These are phyloP conservation scores for Gaertneriomyces semiglobifer DNA, from an alignment of 192 early-diverging fungal species.

Conservation along the genomic window DNA sequence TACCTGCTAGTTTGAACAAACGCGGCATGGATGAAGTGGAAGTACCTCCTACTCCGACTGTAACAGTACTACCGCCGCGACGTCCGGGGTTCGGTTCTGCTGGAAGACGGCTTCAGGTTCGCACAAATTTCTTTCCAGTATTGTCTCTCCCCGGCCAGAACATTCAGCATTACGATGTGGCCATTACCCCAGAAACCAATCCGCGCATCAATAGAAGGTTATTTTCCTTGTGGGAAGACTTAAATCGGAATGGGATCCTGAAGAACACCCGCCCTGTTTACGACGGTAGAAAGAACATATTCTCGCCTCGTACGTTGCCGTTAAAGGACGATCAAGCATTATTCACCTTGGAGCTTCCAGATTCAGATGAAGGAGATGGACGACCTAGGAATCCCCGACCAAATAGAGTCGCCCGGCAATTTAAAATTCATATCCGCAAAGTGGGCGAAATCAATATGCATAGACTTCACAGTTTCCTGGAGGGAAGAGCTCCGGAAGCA, in stretches of 20 bases:
- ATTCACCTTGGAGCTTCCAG: conserved; percentile 58
- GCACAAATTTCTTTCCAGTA: conserved; percentile 78
- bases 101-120: conserved; percentile 44
- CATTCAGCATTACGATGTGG: conserved; percentile 85
- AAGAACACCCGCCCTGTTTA: conserved; percentile 69
- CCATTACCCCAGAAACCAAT: conserved; percentile 72
- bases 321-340: conserved; percentile 51
- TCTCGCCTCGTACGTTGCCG: conserved; percentile 52
- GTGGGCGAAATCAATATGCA: conserved; percentile 65
- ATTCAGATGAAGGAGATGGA: conserved; percentile 43
- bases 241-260: conserved; percentile 50
- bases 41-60: too few species aligned
- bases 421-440: conserved; percentile 65
- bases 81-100: conserved; percentile 45
- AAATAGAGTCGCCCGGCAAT: conserved; percentile 45
- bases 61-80: conserved; percentile 3
- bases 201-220: conserved; percentile 67
- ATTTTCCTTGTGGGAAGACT: conserved; percentile 58
- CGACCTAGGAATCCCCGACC: background rate
- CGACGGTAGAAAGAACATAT: conserved; percentile 81
- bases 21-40: too few species aligned
- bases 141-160: conserved; percentile 59
- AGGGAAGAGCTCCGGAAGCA: conserved; percentile 42
- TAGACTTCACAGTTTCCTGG: conserved; percentile 42
- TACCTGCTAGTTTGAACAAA: too few species aligned